Base-by-base conservation (phyloP, 495 filamentous ascomycete genomes). In the Tuber brumale region DNA sequence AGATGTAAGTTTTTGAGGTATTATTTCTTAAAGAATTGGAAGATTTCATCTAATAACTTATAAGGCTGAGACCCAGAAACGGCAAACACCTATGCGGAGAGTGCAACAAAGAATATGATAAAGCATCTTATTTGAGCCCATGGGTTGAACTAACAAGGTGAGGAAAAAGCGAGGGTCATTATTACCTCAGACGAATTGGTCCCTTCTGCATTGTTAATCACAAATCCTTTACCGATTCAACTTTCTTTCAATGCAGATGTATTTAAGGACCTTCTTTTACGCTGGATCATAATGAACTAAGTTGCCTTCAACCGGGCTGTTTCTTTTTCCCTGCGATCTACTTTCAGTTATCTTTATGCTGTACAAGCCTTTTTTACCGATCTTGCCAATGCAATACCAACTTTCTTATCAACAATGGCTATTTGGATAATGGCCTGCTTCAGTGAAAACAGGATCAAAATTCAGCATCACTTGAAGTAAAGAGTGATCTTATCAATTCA, bases 231-330 rank as follows among this genome's bases (percentile, higher is more conserved):
- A 10, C 41, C 9, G 0, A 42, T 42, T 42, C 41, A 42, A 5
- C 18, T 80, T 79, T 18, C 27, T 5, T 76, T 79, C 21, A 79
- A 79, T 44, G 37, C 39, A 0, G 44, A 45, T 6, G n/a, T 79
- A 5, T 78, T 78, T 43, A 78, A 76, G 51, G 37, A 75, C 0
- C 37, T 75, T 3, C 31, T 75, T 12, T 1, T 72, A 43, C 35
- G n/a, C 14, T 78, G 31, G 73, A 73, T 78, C 18, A 37, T 78
- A 45, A 41, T 46, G 4, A 74, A 78, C 12, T 46, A 75, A 23
- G 51, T 80, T 42, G 23, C 76, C 0, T 74, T 74, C 41, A 12
- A 35, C 3, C 45, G 71, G 45, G 43, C 72, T 41, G 35, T 57
- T 42, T 74, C 72, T 12, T 42, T 23, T 12, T n/a, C 51, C 0